Percentiles rank a stretch among this genome's conserved stretches.
phyloP scores from a whole-genome alignment of 2,329 filamentous ascomycete genomes.

The Purpureocillium lavendulum region DNA sequence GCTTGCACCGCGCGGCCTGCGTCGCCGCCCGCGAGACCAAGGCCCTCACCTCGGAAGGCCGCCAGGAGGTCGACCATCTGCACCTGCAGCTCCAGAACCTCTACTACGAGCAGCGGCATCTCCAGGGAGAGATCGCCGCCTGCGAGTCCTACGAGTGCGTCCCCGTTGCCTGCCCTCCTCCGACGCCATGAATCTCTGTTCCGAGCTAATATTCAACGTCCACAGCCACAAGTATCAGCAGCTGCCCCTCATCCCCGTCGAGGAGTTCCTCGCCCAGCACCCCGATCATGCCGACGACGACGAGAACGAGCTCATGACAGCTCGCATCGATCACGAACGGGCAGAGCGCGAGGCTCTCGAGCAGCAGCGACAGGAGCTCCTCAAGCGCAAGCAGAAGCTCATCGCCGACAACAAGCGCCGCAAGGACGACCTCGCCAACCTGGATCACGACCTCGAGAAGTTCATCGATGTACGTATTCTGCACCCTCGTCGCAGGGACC shows the following conservation, averaged over 20 bases:
- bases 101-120: slow-evolving; percentile 89
- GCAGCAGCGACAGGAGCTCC: slow-evolving; percentile 67
- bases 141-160: slow-evolving; percentile 88
- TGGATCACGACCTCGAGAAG: slow-evolving; percentile 88
- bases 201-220: not conserved
- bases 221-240: slow-evolving; percentile 79
- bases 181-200: not conserved
- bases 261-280: slow-evolving; percentile 70
- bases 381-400: slow-evolving; percentile 57
- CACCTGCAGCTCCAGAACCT: slow-evolving; percentile 92
- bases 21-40: slow-evolving; percentile 81
- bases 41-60: slow-evolving; percentile 72
- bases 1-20: slow-evolving; percentile 74
- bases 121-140: slow-evolving; percentile 80
- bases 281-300: slow-evolving; percentile 66
- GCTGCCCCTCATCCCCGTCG: slow-evolving; percentile 73
- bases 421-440: slow-evolving; percentile 83
- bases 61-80: slow-evolving; percentile 83
- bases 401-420: slow-evolving; percentile 76
- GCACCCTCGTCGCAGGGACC: no score
- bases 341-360: slow-evolving; percentile 78
- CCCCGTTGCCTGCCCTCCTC: no score
- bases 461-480: slow-evolving; percentile 69
- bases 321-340: slow-evolving; percentile 85
- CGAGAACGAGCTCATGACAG: slow-evolving; percentile 78